phyloP scores from a whole-genome alignment of 805 yeast genomes.

The Phaffomyces thermotolerans region DNA sequence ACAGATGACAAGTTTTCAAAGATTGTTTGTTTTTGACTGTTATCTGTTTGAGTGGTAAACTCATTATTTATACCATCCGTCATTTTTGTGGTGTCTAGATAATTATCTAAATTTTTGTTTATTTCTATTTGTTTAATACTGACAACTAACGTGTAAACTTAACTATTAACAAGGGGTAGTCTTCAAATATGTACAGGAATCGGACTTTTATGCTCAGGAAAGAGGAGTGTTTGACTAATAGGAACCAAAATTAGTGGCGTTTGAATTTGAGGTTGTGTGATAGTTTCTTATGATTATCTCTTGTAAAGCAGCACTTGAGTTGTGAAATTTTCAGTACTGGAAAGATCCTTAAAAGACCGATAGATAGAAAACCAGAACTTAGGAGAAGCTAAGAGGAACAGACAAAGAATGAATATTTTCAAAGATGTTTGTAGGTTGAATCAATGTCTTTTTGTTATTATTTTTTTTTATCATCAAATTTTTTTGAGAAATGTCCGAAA shows the following conservation, averaged over 20 bases:
- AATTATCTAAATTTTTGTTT: too few relatives aligned
- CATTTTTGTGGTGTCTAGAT: neutral
- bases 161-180: conserved; percentile 3
- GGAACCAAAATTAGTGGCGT: neutral
- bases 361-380: too few relatives aligned
- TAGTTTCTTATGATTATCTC: neutral
- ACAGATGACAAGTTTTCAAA: conserved; percentile 8
- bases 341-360: too few relatives aligned
- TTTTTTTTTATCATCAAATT: neutral
- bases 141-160: neutral
- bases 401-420: neutral
- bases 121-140: too few relatives aligned
- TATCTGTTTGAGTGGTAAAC: neutral
- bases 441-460: too few relatives aligned
- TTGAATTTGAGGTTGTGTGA: neutral
- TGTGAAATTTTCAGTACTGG: too few relatives aligned
- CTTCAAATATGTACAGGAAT: conserved; percentile 9
- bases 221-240: neutral
- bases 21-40: conserved; percentile 1
- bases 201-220: neutral
- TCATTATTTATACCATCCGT: neutral
- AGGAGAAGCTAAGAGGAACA: neutral
- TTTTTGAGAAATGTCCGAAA: neutral
- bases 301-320: too few relatives aligned
- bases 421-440: neutral